Conservation (phyloP, 768 basidiomycete genomes). For the Suillus decipiens region DNA sequence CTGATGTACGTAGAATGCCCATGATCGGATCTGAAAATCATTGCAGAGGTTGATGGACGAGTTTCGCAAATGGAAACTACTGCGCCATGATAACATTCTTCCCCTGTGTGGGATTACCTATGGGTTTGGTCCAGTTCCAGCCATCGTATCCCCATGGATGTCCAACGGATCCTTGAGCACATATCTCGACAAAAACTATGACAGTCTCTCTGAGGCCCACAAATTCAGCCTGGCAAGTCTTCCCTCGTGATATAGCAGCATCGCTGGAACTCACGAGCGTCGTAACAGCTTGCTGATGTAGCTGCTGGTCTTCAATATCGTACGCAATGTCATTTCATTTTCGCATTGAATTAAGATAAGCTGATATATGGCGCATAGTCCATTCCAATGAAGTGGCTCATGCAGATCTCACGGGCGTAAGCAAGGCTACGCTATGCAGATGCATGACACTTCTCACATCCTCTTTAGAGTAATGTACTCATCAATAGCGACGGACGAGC, state of each 20-base stretch:
- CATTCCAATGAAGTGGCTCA: background rate
- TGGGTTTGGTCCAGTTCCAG: constrained; percentile 18
- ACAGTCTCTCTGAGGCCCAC: background rate
- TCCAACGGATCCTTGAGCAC: constrained; percentile 18
- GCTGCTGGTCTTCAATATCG: constrained; percentile 13
- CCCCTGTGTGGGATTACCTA: constrained; percentile 37
- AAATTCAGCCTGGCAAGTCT: constrained; percentile 7
- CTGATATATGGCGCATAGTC: background rate
- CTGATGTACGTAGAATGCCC: too few species aligned
- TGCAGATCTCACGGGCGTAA: constrained; percentile 7
- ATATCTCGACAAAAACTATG: constrained; percentile 16
- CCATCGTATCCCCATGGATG: constrained; percentile 24
- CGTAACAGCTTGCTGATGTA: constrained; percentile 9
- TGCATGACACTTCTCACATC: background rate
- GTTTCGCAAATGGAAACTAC: constrained; percentile 11
- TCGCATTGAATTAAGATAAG: background rate
- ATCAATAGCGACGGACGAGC: background rate
- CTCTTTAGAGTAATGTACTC: constrained; percentile 3
- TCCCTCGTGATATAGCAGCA: background rate
- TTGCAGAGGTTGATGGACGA: background rate
- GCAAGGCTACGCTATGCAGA: background rate
- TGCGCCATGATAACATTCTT: constrained; percentile 42
- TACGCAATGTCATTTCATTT: background rate
- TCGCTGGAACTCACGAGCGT: background rate
- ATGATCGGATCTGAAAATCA: too few species aligned